Conservation (phyloP, 2,329 filamentous ascomycete species). For the Celoporthe dispersa region DNA sequence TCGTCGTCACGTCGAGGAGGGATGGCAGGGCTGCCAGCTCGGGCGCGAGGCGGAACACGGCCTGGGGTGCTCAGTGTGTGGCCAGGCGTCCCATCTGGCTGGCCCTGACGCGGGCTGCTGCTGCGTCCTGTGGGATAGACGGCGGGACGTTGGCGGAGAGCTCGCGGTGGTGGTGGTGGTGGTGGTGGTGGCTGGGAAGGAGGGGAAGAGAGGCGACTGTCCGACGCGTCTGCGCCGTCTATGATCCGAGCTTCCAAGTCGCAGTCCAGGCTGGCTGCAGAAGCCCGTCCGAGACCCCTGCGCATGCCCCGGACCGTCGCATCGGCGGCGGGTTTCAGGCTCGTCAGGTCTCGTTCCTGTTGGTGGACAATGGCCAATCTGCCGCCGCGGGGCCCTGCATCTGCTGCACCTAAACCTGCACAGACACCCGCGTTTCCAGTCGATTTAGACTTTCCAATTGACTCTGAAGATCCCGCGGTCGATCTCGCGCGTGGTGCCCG, state of each 20-base stretch:
- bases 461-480: background rate
- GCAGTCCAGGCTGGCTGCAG: slow-evolving; percentile 5
- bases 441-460: background rate
- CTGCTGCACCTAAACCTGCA: background rate
- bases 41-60: background rate
- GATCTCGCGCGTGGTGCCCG: background rate
- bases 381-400: background rate
- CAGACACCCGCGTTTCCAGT: background rate
- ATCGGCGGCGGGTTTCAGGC: slow-evolving; percentile 21
- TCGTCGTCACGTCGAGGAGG: background rate
- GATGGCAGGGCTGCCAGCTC: slow-evolving; percentile 3
- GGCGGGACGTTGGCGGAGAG: background rate
- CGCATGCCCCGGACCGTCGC: slow-evolving; percentile 15
- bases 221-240: slow-evolving; percentile 21
- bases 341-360: slow-evolving; percentile 6
- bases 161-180: background rate
- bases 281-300: slow-evolving; percentile 2
- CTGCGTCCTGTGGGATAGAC: background rate
- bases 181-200: background rate
- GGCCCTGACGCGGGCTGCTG: background rate
- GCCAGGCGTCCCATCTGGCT: background rate
- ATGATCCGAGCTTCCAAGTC: background rate
- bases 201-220: slow-evolving; percentile 22
- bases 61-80: background rate
- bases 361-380: background rate